phyloP scores from a whole-genome alignment of 164 flowering plant genomes.

The Piper longum region DNA sequence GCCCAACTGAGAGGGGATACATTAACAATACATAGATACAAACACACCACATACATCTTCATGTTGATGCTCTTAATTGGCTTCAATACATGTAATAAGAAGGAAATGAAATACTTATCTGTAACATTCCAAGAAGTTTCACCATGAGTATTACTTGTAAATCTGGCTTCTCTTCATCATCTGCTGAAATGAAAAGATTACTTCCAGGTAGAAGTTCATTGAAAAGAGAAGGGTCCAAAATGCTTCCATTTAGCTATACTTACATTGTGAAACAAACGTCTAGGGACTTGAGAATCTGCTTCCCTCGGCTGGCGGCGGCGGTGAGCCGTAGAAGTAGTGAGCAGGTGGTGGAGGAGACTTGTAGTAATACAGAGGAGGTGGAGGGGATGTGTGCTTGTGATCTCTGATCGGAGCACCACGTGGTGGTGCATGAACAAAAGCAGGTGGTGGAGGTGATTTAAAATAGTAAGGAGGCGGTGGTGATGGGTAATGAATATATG shows the following conservation, averaged over 20 bases:
- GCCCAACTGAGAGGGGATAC: no score
- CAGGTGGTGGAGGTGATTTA: background rate
- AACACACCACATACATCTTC: no score
- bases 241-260: background rate
- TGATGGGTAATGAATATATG: background rate
- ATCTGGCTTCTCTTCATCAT: no score
- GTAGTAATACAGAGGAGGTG: background rate
- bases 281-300: background rate
- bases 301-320: conserved; percentile 3
- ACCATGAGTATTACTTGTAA: no score
- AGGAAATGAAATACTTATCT: no score
- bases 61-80: no score
- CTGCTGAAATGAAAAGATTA: no score
- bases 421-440: background rate
- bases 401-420: background rate
- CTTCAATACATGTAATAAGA: no score
- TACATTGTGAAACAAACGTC: conserved; percentile 5
- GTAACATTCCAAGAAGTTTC: no score
- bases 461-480: background rate
- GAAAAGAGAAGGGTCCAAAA: no score
- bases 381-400: background rate
- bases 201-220: no score
- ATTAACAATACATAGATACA: no score
- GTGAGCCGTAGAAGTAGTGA: background rate
- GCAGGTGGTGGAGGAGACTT: background rate